phyloP scores from a whole-genome alignment of 768 basidiomycete genomes.

The Pholiota molesta region DNA sequence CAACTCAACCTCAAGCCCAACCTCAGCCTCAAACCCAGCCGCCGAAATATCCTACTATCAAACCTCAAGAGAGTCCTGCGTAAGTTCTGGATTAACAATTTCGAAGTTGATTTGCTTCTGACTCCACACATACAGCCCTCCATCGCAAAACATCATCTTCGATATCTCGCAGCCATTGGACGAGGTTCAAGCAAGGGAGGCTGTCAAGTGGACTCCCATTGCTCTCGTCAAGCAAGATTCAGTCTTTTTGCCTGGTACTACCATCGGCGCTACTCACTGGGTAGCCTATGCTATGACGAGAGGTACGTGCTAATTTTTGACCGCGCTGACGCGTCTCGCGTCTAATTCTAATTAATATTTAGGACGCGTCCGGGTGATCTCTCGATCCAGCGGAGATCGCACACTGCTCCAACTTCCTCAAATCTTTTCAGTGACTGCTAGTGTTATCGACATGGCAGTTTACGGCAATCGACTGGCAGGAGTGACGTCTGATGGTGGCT shows the following conservation, averaged over 20 bases:
- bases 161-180: conserved; percentile 76
- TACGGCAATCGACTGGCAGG: conserved; percentile 82
- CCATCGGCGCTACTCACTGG: conserved; percentile 91
- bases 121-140: conserved; percentile 43
- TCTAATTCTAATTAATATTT: conserved; percentile 1
- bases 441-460: conserved; percentile 86
- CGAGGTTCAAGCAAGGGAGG: conserved; percentile 77
- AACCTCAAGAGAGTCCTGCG: conserved; percentile 61
- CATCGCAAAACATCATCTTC: conserved; percentile 69
- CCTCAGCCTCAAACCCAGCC: conserved; percentile 18
- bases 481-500: conserved; percentile 86
- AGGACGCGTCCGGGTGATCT: conserved; percentile 88
- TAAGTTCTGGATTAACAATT: conserved; percentile 29
- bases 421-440: conserved; percentile 61
- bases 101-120: background rate
- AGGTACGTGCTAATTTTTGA: conserved; percentile 41
- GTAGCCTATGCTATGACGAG: conserved; percentile 93
- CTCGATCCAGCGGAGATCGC: conserved; percentile 85
- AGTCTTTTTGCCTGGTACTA: conserved; percentile 82
- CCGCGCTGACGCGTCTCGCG: background rate
- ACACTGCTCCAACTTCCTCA: conserved; percentile 78
- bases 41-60: conserved; percentile 42
- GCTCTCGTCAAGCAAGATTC: conserved; percentile 87
- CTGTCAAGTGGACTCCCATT: conserved; percentile 87
- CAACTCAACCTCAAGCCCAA: background rate